A percentile compares a stretch with the other conserved stretches of the same genome.
Conservation (phyloP, 257 asterid species). For the Solanum ahanhuiri region DNA sequence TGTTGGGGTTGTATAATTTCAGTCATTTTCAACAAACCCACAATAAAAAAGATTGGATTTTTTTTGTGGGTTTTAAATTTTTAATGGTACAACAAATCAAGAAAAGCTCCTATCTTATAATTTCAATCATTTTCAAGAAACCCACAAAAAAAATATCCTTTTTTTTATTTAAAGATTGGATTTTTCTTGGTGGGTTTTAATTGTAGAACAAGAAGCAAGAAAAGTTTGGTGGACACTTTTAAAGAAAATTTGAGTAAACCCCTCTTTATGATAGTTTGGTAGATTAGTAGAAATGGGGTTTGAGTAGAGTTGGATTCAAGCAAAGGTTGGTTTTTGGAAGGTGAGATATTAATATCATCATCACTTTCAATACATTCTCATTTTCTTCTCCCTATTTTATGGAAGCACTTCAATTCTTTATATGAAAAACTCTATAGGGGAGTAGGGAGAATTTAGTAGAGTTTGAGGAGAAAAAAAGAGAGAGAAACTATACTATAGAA, state of each 20-base stretch:
- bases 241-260: not conserved
- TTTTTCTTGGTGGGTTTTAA: not conserved
- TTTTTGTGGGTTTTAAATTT: not conserved
- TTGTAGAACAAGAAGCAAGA: slow-evolving; percentile 10
- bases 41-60: slow-evolving; percentile 20
- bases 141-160: not conserved
- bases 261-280: slow-evolving; percentile 11
- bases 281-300: not conserved
- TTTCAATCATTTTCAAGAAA: slow-evolving; percentile 34
- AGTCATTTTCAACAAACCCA: slow-evolving; percentile 30
- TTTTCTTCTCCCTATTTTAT: not conserved
- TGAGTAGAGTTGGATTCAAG: slow-evolving; percentile 63
- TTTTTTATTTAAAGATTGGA: not conserved
- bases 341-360: slow-evolving; percentile 48
- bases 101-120: not conserved
- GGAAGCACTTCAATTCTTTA: not conserved
- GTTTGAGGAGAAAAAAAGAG: not conserved
- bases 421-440: not conserved
- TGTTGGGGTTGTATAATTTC: slow-evolving; percentile 39
- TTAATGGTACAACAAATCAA: not conserved
- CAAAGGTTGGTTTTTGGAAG: slow-evolving; percentile 43
- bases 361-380: slow-evolving; percentile 7
- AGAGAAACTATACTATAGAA: not conserved
- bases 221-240: slow-evolving; percentile 30
- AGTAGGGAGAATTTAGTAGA: not conserved